These are phyloP conservation scores for Thinopyrum elongatum DNA, from an alignment of 176 grass and related monocot species.

Conservation along the genomic window DNA sequence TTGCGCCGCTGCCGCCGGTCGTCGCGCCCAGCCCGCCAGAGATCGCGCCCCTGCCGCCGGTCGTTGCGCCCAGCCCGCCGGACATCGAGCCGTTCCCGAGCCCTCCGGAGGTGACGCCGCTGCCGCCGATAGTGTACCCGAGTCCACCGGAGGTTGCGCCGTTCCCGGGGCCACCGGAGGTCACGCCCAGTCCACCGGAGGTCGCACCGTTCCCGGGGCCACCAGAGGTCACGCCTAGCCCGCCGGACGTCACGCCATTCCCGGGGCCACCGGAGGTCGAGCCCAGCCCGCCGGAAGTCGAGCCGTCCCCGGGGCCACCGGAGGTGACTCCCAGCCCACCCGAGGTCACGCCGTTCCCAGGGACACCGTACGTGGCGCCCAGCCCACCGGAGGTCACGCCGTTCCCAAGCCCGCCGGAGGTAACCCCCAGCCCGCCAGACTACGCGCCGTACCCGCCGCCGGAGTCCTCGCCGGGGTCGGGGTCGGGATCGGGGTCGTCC, in stretches of 20 bases:
- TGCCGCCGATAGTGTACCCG: constrained; percentile 8
- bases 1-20: background rate
- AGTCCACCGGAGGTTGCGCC: background rate
- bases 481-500: background rate
- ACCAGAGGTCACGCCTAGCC: constrained; percentile 10
- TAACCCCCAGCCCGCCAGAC: constrained; percentile 16
- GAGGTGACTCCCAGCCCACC: constrained; percentile 40
- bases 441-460: constrained; percentile 22
- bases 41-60: background rate
- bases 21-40: background rate
- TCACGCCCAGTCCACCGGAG: constrained; percentile 27
- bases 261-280: background rate
- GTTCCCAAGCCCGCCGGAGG: constrained; percentile 39
- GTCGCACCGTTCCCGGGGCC: constrained; percentile 40
- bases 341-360: background rate
- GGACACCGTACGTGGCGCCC: background rate
- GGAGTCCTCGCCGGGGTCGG: background rate
- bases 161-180: constrained; percentile 23
- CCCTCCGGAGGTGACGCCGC: constrained; percentile 21
- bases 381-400: constrained; percentile 42
- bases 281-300: constrained; percentile 20
- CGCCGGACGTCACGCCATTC: background rate
- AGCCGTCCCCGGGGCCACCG: constrained; percentile 15
- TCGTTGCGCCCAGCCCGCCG: constrained; percentile 7
- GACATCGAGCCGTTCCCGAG: background rate